Evolutionary conservation across 805 yeast genomes (phyloP).

Genomic region (Monosporozyma aerobia): DNA sequence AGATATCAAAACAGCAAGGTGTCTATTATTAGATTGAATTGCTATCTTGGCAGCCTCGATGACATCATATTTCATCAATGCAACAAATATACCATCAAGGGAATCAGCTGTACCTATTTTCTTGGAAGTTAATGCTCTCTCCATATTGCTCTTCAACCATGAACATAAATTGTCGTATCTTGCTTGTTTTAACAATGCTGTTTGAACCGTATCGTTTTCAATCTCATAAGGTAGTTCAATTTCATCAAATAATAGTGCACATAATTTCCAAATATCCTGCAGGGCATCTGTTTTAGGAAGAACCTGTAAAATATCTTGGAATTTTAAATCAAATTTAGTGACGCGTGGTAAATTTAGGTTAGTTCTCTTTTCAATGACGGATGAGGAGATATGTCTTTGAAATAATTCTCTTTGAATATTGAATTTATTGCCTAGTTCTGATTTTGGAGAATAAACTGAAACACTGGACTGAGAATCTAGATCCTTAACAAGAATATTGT

Average conservation of each 20-base stretch:
- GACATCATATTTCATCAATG: constrained; percentile 47
- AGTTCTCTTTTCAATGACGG: constrained; percentile 21
- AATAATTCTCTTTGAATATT: background rate
- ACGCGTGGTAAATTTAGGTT: constrained; percentile 33
- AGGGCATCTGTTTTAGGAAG: constrained; percentile 12
- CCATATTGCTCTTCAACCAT: constrained; percentile 49
- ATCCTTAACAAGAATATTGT: constrained; percentile 12
- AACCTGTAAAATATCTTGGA: constrained; percentile 17
- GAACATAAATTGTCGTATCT: constrained; percentile 40
- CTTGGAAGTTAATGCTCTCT: constrained; percentile 28
- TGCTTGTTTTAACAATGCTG: constrained; percentile 23
- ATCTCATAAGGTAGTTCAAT: constrained; percentile 14
- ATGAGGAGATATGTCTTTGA: constrained; percentile 16
- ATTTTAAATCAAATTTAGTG: constrained; percentile 29
- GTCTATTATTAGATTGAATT: constrained; percentile 50
- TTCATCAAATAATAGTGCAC: constrained; percentile 55
- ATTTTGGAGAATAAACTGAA: background rate
- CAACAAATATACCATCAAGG: constrained; percentile 43
- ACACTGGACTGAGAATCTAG: constrained; percentile 6
- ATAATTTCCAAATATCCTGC: constrained; percentile 42
- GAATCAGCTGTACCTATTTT: constrained; percentile 30
- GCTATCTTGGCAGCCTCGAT: constrained; percentile 56
- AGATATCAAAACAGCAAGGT: constrained; percentile 62
- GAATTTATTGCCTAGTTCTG: background rate
- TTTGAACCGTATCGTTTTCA: constrained; percentile 15